These are phyloP conservation scores for Cutaneotrichosporon mucoides DNA, from an alignment of 1,284 basidiomycete genomes.

Conservation along the genomic window DNA sequence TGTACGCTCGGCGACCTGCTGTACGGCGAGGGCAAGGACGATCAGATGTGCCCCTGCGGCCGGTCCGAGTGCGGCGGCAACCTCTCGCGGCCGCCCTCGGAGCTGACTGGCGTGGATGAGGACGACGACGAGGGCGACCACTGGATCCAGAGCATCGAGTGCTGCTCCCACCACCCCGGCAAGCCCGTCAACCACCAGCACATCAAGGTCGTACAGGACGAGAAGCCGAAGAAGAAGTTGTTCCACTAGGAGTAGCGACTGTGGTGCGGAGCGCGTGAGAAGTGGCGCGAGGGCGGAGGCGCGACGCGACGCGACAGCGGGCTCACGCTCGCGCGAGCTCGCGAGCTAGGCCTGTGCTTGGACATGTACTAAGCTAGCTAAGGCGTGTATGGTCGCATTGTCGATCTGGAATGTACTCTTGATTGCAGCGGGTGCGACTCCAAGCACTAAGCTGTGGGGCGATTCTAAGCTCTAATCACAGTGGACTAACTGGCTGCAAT, in stretches of 20 bases:
- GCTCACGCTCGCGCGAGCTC: no score
- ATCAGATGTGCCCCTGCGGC: conserved; percentile 72
- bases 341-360: background rate
- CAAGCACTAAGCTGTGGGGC: background rate
- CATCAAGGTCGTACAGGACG: conserved; percentile 50
- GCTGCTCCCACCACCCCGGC: conserved; percentile 59
- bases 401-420: conserved; percentile 3
- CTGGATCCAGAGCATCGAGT: conserved; percentile 67
- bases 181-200: conserved; percentile 40
- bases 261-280: no score
- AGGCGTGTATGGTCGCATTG: conserved; percentile 1
- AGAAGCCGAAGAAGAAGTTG: conserved; percentile 49
- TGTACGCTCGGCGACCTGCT: conserved; percentile 93
- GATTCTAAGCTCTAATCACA: no score
- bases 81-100: conserved; percentile 46
- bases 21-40: conserved; percentile 69
- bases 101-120: conserved; percentile 37
- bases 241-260: conserved; percentile 38
- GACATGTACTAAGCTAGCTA: conserved; percentile 1
- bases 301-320: background rate
- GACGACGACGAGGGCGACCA: conserved; percentile 50
- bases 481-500: no score
- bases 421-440: background rate
- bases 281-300: background rate
- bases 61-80: conserved; percentile 51